phyloP scores from a whole-genome alignment of 2,329 filamentous ascomycete species.

The Paraphoma chrysanthemicola region DNA sequence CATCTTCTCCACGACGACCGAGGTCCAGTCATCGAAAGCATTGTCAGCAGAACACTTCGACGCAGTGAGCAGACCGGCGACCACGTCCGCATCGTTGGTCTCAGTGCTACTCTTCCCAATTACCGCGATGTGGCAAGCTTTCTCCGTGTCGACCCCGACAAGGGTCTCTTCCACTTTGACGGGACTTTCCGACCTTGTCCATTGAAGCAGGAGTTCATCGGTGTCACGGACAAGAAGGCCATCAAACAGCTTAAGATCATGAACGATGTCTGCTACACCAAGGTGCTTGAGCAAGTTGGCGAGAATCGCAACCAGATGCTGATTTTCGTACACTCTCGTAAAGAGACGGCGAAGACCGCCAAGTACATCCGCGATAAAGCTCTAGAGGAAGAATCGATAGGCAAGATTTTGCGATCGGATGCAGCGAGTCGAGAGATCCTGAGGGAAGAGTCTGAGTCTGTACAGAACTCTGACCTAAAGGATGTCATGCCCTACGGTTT shows the following conservation, averaged over 20 bases:
- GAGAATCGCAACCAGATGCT: conserved; percentile 96
- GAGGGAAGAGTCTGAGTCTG: conserved; percentile 80
- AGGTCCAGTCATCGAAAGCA: conserved; percentile 95
- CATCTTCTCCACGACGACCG: conserved; percentile 97
- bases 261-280: conserved; percentile 98
- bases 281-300: conserved; percentile 95
- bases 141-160: conserved; percentile 83
- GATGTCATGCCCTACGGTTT: conserved; percentile 95
- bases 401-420: conserved; percentile 91
- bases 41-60: conserved; percentile 91
- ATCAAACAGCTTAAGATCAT: conserved; percentile 99
- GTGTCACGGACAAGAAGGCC: conserved; percentile 95
- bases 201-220: conserved; percentile 94
- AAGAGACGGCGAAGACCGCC: conserved; percentile 97
- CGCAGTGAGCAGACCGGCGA: conserved; percentile 94
- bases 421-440: conserved; percentile 89
- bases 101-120: conserved; percentile 95
- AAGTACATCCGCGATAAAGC: conserved; percentile 97
- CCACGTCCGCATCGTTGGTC: conserved; percentile 85
- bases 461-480: conserved; percentile 87
- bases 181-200: conserved; percentile 93
- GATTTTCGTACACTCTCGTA: conserved; percentile 97
- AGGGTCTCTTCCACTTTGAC: conserved; percentile 95
- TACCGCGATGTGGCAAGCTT: conserved; percentile 97
- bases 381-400: conserved; percentile 95